These are phyloP conservation scores for Talaromyces sp. DNA, from an alignment of 2,329 filamentous ascomycete species.

Conservation along the genomic window DNA sequence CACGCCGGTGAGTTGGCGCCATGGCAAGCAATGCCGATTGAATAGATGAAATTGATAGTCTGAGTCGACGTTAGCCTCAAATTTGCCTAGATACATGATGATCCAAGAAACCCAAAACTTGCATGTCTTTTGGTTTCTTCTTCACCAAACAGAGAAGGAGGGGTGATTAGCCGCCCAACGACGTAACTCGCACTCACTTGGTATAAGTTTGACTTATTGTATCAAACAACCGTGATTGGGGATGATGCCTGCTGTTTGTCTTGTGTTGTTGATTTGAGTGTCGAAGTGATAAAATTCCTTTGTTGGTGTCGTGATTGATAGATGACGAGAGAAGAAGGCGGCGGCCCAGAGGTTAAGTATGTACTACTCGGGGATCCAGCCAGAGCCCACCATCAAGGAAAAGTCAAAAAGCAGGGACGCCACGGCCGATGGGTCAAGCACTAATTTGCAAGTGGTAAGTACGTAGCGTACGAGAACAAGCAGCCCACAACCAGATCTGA, in stretches of 20 bases:
- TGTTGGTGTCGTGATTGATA: not conserved
- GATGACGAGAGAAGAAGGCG: not conserved
- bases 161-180: not conserved
- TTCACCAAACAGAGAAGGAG: not conserved
- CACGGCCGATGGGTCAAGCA: constrained; percentile 17
- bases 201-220: not conserved
- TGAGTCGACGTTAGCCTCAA: not conserved
- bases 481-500: constrained; percentile 23
- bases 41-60: not conserved
- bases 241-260: not conserved
- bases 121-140: not conserved
- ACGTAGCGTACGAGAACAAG: constrained; percentile 10
- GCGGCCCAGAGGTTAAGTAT: constrained; percentile 6
- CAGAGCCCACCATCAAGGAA: not conserved
- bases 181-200: not conserved
- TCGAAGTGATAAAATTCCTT: not conserved
- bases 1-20: constrained; percentile 61
- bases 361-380: constrained; percentile 1
- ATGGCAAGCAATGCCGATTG: constrained; percentile 26
- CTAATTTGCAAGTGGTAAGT: constrained; percentile 4
- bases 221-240: not conserved
- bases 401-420: constrained; percentile 4
- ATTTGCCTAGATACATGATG: not conserved
- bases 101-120: not conserved
- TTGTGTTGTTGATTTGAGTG: not conserved